Base-by-base conservation (phyloP, 768 basidiomycete genomes). In the Boletellus ananas region DNA sequence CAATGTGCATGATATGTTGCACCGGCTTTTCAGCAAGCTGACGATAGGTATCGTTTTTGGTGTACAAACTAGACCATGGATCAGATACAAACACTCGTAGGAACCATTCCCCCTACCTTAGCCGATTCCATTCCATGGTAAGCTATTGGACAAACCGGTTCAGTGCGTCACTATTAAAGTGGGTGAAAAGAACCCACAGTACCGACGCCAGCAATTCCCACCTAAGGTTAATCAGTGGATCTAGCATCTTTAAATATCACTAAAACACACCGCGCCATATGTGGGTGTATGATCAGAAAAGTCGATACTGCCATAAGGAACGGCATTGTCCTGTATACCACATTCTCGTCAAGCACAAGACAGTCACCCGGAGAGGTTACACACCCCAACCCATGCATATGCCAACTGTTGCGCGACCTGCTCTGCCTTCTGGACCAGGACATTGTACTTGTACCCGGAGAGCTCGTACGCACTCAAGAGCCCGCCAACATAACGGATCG, bases 401-500 rank as follows among this genome's bases (percentile, higher is more conserved):
- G 77, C 72, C 67, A 90, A 58, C 58, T 84, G 83, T 63, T 85
- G 79, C 1, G 79, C 80, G 20, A 87, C 70, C 56, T 84, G 62
- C 63, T 79, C 73, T 0, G 87, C 84, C 58, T 88, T 84, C 34
- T 77, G 58, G 3, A 90, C 63, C 4, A 90, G 71, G 3, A 69
- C 62, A 0, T 74, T 72, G 51, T 77, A 71, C 42, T 79, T 55
- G 47, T 74, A 50, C 6, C 77, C 77, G 50, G 80, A 85, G 44
- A 89, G 77, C 55, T 89, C 85, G 53, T 80, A 89, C 6, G 85
- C 78, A 47, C 79, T 84, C 36, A 90, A 60, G 10, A 87, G 68
- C 2, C 85, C 85, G 6, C 78, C 87, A 2, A 90, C 59, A 45
- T 81, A 84, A 38, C 87, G 84, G 57, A 90, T 90, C 0, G 83